A percentile compares a stretch with the other conserved stretches of the same genome.
Conservation (phyloP, 1,284 basidiomycete species). For the Ceratobasidium sp. region DNA sequence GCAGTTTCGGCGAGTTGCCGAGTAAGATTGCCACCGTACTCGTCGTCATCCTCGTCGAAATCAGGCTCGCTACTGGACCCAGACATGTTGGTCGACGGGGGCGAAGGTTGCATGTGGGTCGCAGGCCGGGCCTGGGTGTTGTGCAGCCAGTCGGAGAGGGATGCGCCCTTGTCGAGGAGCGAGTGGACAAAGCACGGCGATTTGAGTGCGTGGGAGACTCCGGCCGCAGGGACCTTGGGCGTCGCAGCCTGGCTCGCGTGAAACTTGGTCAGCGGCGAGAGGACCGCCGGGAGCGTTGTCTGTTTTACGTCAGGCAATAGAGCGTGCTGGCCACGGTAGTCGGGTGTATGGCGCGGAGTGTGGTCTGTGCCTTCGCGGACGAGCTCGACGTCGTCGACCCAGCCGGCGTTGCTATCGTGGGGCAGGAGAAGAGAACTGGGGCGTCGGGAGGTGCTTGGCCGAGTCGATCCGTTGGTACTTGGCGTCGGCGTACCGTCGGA, state of each 20-base stretch:
- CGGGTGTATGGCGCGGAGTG: slow-evolving; percentile 29
- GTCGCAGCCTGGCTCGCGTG: neutral
- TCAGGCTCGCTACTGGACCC: slow-evolving; percentile 53
- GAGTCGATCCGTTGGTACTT: neutral
- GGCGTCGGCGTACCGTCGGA: neutral
- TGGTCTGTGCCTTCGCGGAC: slow-evolving; percentile 6
- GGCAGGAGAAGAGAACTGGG: slow-evolving; percentile 20
- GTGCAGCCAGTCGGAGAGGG: slow-evolving; percentile 76
- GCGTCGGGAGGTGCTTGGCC: slow-evolving; percentile 14
- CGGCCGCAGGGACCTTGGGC: neutral
- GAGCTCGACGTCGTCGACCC: slow-evolving; percentile 35
- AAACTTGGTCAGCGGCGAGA: slow-evolving; percentile 31
- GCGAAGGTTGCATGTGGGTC: slow-evolving; percentile 34
- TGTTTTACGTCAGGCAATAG: neutral
- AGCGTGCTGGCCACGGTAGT: neutral
- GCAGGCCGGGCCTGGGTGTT: slow-evolving; percentile 1
- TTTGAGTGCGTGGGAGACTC: slow-evolving; percentile 41
- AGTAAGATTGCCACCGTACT: slow-evolving; percentile 82
- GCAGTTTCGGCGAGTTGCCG: slow-evolving; percentile 97
- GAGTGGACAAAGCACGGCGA: slow-evolving; percentile 88
- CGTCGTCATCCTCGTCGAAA: slow-evolving; percentile 72
- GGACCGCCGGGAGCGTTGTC: neutral
- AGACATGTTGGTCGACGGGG: slow-evolving; percentile 29
- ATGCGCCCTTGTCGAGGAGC: slow-evolving; percentile 80
- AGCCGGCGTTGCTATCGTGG: slow-evolving; percentile 18